phyloP scores from a whole-genome alignment of 2,329 filamentous ascomycete species.

The Graphilbum sp. region DNA sequence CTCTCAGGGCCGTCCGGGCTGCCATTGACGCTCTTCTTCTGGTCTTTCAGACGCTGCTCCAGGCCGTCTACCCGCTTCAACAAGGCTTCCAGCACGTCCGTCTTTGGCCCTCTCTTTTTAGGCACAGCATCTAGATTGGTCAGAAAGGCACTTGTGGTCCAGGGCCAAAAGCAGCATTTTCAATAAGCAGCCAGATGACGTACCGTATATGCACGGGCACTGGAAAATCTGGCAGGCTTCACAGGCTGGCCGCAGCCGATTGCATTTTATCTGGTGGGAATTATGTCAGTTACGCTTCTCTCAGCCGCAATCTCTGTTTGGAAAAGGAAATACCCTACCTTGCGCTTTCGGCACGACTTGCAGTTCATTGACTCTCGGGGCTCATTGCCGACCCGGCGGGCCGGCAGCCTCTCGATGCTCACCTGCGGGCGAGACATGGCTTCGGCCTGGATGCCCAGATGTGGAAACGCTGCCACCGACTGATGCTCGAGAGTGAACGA shows the following conservation, averaged over 20 bases:
- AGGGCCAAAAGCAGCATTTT: not conserved
- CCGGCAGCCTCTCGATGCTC: constrained; percentile 63
- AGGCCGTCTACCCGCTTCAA: constrained; percentile 74
- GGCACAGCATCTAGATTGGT: constrained; percentile 85
- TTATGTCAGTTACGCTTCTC: not conserved
- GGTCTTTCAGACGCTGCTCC: constrained; percentile 59
- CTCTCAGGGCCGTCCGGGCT: not conserved
- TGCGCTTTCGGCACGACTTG: constrained; percentile 84
- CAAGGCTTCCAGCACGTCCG: constrained; percentile 71
- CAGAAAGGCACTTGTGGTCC: too few relatives aligned
- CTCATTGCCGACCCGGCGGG: constrained; percentile 54
- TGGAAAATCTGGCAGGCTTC: constrained; percentile 84
- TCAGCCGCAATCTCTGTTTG: not conserved
- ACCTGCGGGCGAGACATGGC: constrained; percentile 60
- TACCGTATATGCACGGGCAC: constrained; percentile 78
- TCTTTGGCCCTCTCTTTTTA: constrained; percentile 82
- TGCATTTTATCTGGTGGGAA: constrained; percentile 66
- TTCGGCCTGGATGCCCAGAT: constrained; percentile 26
- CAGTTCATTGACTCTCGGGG: constrained; percentile 88
- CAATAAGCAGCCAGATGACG: constrained; percentile 12
- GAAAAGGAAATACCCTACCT: constrained; percentile 36
- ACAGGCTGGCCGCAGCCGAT: constrained; percentile 66
- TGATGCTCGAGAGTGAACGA: constrained; percentile 23
- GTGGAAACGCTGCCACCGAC: constrained; percentile 19
- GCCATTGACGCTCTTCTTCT: constrained; percentile 28